These are phyloP conservation scores for Ramularia collo-cygni DNA, from an alignment of 2,329 filamentous ascomycete genomes.

Conservation along the genomic window DNA sequence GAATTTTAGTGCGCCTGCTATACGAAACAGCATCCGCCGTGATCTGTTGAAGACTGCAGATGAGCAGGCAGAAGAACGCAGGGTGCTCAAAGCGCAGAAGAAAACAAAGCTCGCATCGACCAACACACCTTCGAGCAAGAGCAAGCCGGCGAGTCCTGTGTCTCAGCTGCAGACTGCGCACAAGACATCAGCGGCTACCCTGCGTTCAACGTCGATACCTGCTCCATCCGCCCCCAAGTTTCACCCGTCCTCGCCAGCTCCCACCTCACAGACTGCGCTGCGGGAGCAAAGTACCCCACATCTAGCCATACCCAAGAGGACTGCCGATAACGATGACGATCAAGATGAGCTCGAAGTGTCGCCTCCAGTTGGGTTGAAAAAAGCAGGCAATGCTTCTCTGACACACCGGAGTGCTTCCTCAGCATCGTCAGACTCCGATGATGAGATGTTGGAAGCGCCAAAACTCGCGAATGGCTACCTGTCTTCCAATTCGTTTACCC, in stretches of 20 bases:
- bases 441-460: no score
- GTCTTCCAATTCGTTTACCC: no score
- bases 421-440: no score
- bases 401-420: no score
- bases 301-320: neutral
- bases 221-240: neutral
- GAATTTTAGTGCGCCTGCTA: conserved; percentile 46
- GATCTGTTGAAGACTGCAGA: conserved; percentile 58
- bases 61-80: conserved; percentile 44
- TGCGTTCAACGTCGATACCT: neutral
- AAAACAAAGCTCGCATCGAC: conserved; percentile 1
- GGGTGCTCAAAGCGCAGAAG: conserved; percentile 29
- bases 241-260: no score
- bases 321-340: conserved; percentile 5
- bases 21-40: conserved; percentile 60
- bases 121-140: no score
- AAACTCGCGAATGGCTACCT: no score
- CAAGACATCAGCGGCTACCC: neutral
- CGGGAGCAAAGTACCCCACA: neutral
- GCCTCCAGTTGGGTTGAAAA: conserved; percentile 1
- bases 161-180: no score
- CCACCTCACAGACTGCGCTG: no score
- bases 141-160: no score
- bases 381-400: no score
- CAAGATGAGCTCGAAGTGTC: conserved; percentile 1